phyloP scores from a whole-genome alignment of 352 stramenopile genomes.

The Phytophthora podocarpi region DNA sequence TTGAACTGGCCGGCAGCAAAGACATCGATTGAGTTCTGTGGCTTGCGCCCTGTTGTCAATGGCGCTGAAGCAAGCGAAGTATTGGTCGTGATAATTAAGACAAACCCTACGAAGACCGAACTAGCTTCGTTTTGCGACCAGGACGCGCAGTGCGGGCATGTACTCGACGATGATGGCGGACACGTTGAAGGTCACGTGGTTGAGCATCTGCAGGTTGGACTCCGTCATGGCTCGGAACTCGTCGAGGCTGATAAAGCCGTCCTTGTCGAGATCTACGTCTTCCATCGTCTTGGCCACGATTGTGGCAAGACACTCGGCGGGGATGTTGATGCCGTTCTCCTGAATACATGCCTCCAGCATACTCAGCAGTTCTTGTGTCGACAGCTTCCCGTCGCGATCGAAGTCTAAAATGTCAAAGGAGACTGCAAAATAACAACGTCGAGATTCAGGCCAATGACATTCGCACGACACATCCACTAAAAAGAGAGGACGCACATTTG shows the following conservation, averaged over 20 bases:
- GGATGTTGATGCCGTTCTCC: conserved; percentile 82
- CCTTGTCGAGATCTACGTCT: conserved; percentile 66
- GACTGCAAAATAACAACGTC: conserved; percentile 40
- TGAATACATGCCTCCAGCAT: conserved; percentile 78
- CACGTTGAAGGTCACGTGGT: conserved; percentile 85
- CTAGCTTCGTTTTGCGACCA: conserved; percentile 33
- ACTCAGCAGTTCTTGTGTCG: conserved; percentile 66
- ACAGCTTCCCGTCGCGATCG: conserved; percentile 77
- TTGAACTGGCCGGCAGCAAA: too few relatives aligned
- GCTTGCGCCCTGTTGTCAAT: too few relatives aligned
- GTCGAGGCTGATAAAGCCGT: conserved; percentile 80
- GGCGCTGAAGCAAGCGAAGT: background rate
- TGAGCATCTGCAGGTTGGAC: conserved; percentile 76
- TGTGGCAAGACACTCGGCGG: conserved; percentile 55
- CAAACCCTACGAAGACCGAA: background rate
- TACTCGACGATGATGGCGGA: conserved; percentile 76
- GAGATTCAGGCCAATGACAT: background rate
- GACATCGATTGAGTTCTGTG: too few relatives aligned
- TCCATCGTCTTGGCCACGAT: conserved; percentile 79
- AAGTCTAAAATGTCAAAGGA: conserved; percentile 80
- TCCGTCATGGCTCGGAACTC: conserved; percentile 68
- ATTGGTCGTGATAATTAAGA: background rate
- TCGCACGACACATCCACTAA: background rate
- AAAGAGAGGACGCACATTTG: conserved; percentile 49
- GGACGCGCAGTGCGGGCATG: conserved; percentile 68